Base-by-base conservation (phyloP, 2,329 filamentous ascomycete species). In the Trichophyton benhamiae region DNA sequence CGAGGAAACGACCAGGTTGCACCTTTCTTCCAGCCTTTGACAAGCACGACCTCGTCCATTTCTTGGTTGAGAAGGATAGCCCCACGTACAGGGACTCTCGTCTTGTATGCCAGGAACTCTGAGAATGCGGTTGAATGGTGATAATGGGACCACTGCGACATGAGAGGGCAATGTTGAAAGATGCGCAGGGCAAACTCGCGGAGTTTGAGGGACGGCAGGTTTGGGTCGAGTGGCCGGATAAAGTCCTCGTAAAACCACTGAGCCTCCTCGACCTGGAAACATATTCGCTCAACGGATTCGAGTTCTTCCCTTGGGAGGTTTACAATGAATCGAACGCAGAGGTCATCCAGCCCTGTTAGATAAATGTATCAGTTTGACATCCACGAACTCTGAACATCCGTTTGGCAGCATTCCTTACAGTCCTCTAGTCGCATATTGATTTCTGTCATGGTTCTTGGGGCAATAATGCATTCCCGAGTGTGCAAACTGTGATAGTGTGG, bases 161-260 rank as follows among this genome's bases (percentile, higher is more conserved):
- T 85, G 20, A 97, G 80, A 36, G 94, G 94, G 68, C 92, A 97
- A 72, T 96, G 92, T 68, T 91, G 86, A 73, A 97, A 96, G 68
- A 99, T 95, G 67, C 87, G 84, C 63, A 95, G 80, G 68, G 89
- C 92, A 75, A 99, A 99, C 59, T 82, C 85, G 67, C 89, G 86
- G 38, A 99, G 82, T 53, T 86, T 84, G 80, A 97, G 87, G 61
- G 88, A 91, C 3, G 94, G 94, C 9, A 99, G 81, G 44, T 82
- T 82, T 59, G 91, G 87, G 74, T 96, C 88, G 65, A 94, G 80
- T 44, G 92, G 91, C 57, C 94, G 89, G 73, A 99, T 90, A 72
- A 99, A 99, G 76, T 99, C 94, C 80, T 99, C 94, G 83, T 99
- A 99, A 77, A 95, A 99, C 94, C 94, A 99, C 85, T 99, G 95